These are phyloP conservation scores for Bathelium albidoporum DNA, from an alignment of 495 filamentous ascomycete species.

Conservation along the genomic window DNA sequence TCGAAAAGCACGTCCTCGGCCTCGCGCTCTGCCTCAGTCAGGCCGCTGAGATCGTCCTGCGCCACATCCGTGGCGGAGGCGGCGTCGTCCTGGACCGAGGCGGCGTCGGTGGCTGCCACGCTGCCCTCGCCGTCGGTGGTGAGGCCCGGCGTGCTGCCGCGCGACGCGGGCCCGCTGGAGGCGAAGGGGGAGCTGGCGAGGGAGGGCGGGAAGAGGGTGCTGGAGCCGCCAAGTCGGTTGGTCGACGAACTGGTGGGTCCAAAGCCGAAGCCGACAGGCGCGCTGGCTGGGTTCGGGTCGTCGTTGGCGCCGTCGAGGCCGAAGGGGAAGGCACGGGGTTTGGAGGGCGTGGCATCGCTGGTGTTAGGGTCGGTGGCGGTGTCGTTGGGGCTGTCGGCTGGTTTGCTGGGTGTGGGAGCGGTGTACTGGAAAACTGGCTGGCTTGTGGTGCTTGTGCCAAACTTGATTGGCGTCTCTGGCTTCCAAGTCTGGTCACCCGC, in stretches of 20 bases:
- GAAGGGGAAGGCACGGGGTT: not conserved
- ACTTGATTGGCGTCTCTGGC: constrained; percentile 21
- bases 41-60: constrained; percentile 19
- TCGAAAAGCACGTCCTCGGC: constrained; percentile 20
- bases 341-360: constrained; percentile 6
- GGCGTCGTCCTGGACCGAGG: constrained; percentile 6
- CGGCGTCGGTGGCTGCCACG: constrained; percentile 12
- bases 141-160: constrained; percentile 22
- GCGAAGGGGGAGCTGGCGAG: not conserved
- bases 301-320: not conserved
- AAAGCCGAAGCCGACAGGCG: constrained; percentile 17
- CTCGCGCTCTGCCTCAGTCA: constrained; percentile 14
- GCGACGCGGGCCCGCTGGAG: constrained; percentile 11
- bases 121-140: constrained; percentile 20
- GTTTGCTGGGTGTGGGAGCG: constrained; percentile 5
- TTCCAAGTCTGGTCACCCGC: constrained; percentile 18
- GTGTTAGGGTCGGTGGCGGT: constrained; percentile 14
- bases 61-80: constrained; percentile 12
- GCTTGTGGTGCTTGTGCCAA: constrained; percentile 10
- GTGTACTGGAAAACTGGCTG: constrained; percentile 9
- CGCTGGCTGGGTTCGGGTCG: constrained; percentile 8
- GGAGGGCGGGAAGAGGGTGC: not conserved
- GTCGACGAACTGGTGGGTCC: constrained; percentile 6
- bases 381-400: constrained; percentile 1
- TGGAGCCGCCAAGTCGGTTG: too few species aligned